Percentiles rank a stretch among this genome's conserved stretches.
Conservation (phyloP, 495 filamentous ascomycete species). For the Xylaria acuta region DNA sequence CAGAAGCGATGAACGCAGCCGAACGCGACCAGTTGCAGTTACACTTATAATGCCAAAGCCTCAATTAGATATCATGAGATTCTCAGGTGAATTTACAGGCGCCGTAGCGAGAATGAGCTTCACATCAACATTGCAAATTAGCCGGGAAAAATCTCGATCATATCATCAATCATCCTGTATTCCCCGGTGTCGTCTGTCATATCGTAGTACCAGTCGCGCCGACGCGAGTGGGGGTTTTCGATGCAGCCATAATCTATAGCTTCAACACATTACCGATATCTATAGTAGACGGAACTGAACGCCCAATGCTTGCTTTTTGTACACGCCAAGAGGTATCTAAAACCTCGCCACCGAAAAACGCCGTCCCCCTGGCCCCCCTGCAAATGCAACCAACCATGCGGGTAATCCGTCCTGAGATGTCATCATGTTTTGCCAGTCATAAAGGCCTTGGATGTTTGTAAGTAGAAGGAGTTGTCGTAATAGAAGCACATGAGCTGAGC, state of each 20-base stretch:
- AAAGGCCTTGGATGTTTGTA: constrained; percentile 10
- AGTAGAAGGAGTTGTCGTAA: constrained; percentile 21
- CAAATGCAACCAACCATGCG: constrained; percentile 25
- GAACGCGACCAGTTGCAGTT: no score
- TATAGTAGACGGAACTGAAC: constrained; percentile 1
- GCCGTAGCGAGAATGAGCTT: background rate
- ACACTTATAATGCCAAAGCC: background rate
- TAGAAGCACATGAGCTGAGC: constrained; percentile 30
- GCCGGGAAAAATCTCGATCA: background rate
- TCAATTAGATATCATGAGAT: background rate
- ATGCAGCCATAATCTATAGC: constrained; percentile 12
- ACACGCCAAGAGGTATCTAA: constrained; percentile 22
- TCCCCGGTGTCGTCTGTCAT: background rate
- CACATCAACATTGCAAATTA: background rate
- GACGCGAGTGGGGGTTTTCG: background rate
- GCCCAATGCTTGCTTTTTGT: constrained; percentile 12
- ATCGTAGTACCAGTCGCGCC: background rate
- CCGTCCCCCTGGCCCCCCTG: background rate
- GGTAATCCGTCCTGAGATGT: constrained; percentile 27
- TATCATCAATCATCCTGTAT: constrained; percentile 2
- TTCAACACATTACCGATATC: constrained; percentile 11
- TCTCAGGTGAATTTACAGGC: background rate
- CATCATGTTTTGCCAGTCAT: constrained; percentile 20
- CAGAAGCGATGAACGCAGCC: background rate
- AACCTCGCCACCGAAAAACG: constrained; percentile 14